Base-by-base conservation (phyloP, 2,329 filamentous ascomycete genomes). In the Talaromyces amestolkiae region DNA sequence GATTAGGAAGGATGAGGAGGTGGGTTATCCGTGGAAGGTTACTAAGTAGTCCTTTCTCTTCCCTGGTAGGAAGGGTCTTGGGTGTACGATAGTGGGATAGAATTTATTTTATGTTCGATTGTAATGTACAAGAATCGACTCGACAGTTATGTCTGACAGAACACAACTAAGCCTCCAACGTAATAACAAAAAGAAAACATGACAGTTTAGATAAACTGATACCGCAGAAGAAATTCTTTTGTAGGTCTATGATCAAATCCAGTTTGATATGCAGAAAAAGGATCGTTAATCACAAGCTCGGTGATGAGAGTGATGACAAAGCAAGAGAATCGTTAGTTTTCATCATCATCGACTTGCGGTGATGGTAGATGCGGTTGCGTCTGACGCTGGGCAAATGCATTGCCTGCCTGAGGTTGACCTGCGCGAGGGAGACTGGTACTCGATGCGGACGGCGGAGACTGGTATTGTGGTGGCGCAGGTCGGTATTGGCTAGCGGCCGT, bases 1-100 rank as follows among this genome's bases (percentile, higher is more conserved):
- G 86, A 82, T 91, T 73, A 87, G 91, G 73, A 97, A 95, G 84
- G 91, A 92, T 75, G 91, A 93, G 75, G 85, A 88, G 63, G 81
- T 93, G 22, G 83, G 81, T 67, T 89, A 87, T 73, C 87, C 87
- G 6, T 88, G 81, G 75, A 88, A 87, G 77, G 85, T 83, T 70
- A 76, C 74, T 17, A 77, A 71, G 64, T 74, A 68, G 5, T 51
- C 8, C 17, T 27, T 15, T 27, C n/a, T 24, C 37, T 11, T 43
- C n/a, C 33, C 13, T 45, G 27, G 35, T 24, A 5, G 24, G n/a
- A 31, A 43, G 41, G 15, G 6, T 31, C 3, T 37, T 37, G 47
- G 8, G 9, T 58, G 54, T 58, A 58, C n/a, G 54, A 41, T 58
- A 58, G 9, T 17, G 33, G 31, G 17, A 22, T 39, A 37, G 53